Evolutionary conservation across 495 filamentous ascomycete genomes (phyloP), one percentile per base, ranked within the genome.

Genomic region (Penicillium subrubescens): DNA sequence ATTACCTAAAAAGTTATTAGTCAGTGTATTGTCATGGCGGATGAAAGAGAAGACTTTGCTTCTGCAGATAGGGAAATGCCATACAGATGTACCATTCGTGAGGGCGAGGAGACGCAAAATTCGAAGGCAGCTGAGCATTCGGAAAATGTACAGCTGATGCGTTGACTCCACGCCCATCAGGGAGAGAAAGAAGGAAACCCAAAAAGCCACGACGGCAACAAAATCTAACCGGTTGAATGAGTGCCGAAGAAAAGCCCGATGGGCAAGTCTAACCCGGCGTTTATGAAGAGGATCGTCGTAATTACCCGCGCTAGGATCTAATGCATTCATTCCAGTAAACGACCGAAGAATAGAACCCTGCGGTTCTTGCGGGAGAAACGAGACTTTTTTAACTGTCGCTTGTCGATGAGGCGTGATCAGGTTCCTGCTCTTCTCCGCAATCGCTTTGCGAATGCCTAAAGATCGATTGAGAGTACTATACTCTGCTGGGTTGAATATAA

Each of bases 211-310:
- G n/a, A 99, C 89, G 5, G 95, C 96, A 37, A 99, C 79, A 78
- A 98, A 97, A 75, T 99, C 95, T 4, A 98, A 83, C 60, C 95
- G 87, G 74, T 97, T 98, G 80, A 98, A 98, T 11, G 90, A 90
- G 71, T 99, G 95, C 33, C 95, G 88, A 56, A 99, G 82, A 74
- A 97, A 98, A 5, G 95, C 95, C 60, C 95, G 88, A 61, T 93
- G 88, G 34, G 95, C 95, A 59, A 99, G 85, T 57, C 94, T 87
- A 60, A 89, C 78, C 56, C 94, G 90, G 71, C 92, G 90, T 71
- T 92, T 91, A 65, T 97, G 91, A 55, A 93, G 85, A 58, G 88
- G 82, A 60, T 92, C 87, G 46, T 87, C 86, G 19, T 82, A 83
- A 43, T 79, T 70, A 39, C 81, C 70, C 53, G 85, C 79, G 41